Percentiles rank a stretch among this genome's conserved stretches.
Evolutionary conservation across 2,329 filamentous ascomycete species (phyloP).

Genomic region (Didymella arachidicola): DNA sequence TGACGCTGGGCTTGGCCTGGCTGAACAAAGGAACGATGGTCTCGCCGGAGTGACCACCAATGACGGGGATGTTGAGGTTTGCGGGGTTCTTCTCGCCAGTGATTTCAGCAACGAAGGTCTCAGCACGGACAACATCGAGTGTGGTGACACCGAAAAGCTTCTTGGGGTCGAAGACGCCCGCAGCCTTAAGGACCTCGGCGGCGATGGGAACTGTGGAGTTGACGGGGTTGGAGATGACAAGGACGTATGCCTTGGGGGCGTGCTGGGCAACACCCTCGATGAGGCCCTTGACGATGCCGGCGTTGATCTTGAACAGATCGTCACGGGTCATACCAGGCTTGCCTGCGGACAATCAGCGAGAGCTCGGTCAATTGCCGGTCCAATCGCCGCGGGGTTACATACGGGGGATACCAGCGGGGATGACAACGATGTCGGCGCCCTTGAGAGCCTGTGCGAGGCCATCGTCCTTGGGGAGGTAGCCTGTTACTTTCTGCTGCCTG

Average conservation of each 20-base stretch:
- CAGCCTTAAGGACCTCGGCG: slow-evolving; percentile 93
- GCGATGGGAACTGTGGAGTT: slow-evolving; percentile 99
- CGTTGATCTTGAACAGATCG: slow-evolving; percentile 99
- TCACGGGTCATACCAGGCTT: slow-evolving; percentile 99
- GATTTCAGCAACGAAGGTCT: slow-evolving; percentile 92
- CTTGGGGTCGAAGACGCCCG: slow-evolving; percentile 92
- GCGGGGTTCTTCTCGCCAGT: slow-evolving; percentile 82
- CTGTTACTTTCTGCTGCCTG: slow-evolving; percentile 71
- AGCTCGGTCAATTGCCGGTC: slow-evolving; percentile 6
- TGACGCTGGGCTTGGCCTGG: slow-evolving; percentile 79
- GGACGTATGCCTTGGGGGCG: slow-evolving; percentile 90
- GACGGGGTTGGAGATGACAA: slow-evolving; percentile 99
- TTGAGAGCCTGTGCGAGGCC: slow-evolving; percentile 89
- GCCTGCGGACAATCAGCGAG: slow-evolving; percentile 64
- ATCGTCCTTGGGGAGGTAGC: slow-evolving; percentile 84
- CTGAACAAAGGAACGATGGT: slow-evolving; percentile 98
- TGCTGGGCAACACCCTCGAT: slow-evolving; percentile 87
- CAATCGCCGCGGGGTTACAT: slow-evolving; percentile 38
- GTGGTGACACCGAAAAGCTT: slow-evolving; percentile 98
- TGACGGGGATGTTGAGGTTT: slow-evolving; percentile 85
- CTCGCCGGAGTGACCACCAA: slow-evolving; percentile 96
- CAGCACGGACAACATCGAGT: slow-evolving; percentile 95
- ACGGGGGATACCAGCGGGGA: slow-evolving; percentile 98
- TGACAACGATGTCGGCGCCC: slow-evolving; percentile 94
- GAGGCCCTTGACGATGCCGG: slow-evolving; percentile 93